Conservation (phyloP, 139 green algal species). For the Mesotaenium endlicherianum region DNA sequence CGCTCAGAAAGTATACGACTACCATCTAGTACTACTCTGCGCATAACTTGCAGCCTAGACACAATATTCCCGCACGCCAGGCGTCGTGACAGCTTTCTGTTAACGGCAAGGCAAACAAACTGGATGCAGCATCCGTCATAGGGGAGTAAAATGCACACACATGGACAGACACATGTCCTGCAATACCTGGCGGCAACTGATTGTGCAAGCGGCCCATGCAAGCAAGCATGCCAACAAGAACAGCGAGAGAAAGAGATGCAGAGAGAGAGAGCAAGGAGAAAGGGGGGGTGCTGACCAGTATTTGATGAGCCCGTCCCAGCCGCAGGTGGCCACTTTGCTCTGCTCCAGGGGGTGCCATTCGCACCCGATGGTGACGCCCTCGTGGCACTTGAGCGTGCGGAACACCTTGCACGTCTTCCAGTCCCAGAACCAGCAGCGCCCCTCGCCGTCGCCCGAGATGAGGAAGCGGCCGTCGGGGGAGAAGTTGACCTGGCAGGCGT, state of each 20-base stretch:
- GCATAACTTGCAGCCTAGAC: no score
- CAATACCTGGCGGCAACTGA: no score
- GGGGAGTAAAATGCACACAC: no score
- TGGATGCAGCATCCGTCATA: no score
- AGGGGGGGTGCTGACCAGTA: constrained; percentile 38
- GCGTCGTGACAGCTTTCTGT: no score
- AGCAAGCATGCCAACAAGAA: no score
- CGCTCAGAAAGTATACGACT: no score
- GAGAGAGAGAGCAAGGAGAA: neutral
- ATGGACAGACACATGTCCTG: no score
- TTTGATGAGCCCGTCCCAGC: constrained; percentile 74
- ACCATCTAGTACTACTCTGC: no score
- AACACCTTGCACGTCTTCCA: constrained; percentile 82
- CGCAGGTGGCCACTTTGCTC: constrained; percentile 88
- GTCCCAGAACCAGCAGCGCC: constrained; percentile 93
- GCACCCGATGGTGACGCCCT: constrained; percentile 85
- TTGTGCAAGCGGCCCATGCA: no score
- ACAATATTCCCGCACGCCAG: no score
- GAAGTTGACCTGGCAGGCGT: constrained; percentile 80
- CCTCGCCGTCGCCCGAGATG: constrained; percentile 85
- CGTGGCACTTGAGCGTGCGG: constrained; percentile 75
- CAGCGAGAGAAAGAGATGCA: neutral
- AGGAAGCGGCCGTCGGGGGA: constrained; percentile 76
- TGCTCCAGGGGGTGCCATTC: constrained; percentile 93
- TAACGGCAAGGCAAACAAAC: no score